Evolutionary conservation across 345 rosid genomes (phyloP), one percentile per base, ranked within the genome.

Genomic region (Dovyalis caffra): DNA sequence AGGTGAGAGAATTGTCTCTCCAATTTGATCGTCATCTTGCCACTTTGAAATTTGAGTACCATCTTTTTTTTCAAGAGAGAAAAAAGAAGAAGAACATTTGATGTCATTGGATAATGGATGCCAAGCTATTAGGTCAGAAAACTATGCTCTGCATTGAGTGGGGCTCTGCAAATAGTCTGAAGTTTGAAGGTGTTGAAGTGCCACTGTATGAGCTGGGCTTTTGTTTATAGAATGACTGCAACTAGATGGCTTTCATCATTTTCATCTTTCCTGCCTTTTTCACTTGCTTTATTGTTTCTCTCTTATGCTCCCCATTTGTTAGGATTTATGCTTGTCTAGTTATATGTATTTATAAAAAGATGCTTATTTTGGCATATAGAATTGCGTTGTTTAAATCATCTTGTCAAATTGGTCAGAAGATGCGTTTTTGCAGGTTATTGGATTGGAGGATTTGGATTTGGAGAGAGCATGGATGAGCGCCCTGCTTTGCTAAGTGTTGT

Each of bases 391-490:
- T 43, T 43, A 43, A 43, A 43, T 43, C 49, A 20, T 57, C 35
- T 21, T 62, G 45, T 51, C 57, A 71, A 70, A 66, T n/a, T 82
- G 64, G 65, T 57, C 49, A 37, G 8, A 35, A 73, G 49, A 38
- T 69, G 18, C 32, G 31, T n/a, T 72, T 38, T 43, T 85, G 66
- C 85, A 91, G 97, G 97, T 66, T 91, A 84, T 76, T 91, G 90
- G 91, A 78, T 91, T 74, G 94, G 93, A 81, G 97, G 94, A 25
- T 90, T 91, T 85, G 97, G 97, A 49, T 85, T 91, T 69, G 97
- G 92, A 73, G 97, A 91, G 77, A 85, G 90, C 87, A 88, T 82
- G 87, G 88, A 87, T 66, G 89, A 89, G 72, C 89, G 90, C 34
- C 83, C 89, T 76, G 72, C 78, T 80, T 89, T 91, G 49, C 87